These are phyloP conservation scores for Phytophthora hybrid DNA, from an alignment of 352 stramenopile genomes.

Conservation along the genomic window DNA sequence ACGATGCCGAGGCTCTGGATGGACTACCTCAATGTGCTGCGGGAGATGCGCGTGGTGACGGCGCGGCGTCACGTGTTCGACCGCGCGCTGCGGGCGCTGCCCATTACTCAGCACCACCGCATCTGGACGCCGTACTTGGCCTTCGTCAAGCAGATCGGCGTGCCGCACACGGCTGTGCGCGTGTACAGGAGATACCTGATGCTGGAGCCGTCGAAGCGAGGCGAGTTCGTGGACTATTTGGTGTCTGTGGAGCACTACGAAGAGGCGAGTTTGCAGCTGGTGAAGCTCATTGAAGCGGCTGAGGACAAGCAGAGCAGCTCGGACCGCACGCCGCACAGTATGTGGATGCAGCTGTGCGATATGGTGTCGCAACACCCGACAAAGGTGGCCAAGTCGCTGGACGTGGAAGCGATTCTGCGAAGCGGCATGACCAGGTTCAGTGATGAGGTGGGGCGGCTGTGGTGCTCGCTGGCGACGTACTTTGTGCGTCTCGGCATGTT, in stretches of 20 bases:
- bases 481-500: constrained; percentile 98
- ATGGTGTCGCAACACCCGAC: constrained; percentile 95
- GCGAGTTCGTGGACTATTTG: constrained; percentile 86
- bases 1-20: constrained; percentile 99
- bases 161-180: constrained; percentile 81
- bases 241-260: constrained; percentile 73
- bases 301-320: constrained; percentile 47
- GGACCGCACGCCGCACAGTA: constrained; percentile 88
- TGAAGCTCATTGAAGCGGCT: constrained; percentile 74
- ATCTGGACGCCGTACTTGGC: constrained; percentile 95
- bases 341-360: constrained; percentile 98
- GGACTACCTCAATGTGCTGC: constrained; percentile 86
- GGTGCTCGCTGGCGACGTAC: constrained; percentile 98
- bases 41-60: constrained; percentile 83
- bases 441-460: constrained; percentile 98
- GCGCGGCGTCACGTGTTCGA: constrained; percentile 92
- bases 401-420: constrained; percentile 97
- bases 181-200: constrained; percentile 92
- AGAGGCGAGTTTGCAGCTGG: constrained; percentile 88
- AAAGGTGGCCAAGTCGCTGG: constrained; percentile 85
- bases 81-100: constrained; percentile 94
- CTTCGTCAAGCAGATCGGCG: constrained; percentile 87
- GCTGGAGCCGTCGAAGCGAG: constrained; percentile 76
- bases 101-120: constrained; percentile 98
- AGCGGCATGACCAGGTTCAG: constrained; percentile 93